Evolutionary conservation across 2,329 filamentous ascomycete species (phyloP), one percentile per base, ranked within the genome.

Genomic region (Tolypocladium endophyticum): DNA sequence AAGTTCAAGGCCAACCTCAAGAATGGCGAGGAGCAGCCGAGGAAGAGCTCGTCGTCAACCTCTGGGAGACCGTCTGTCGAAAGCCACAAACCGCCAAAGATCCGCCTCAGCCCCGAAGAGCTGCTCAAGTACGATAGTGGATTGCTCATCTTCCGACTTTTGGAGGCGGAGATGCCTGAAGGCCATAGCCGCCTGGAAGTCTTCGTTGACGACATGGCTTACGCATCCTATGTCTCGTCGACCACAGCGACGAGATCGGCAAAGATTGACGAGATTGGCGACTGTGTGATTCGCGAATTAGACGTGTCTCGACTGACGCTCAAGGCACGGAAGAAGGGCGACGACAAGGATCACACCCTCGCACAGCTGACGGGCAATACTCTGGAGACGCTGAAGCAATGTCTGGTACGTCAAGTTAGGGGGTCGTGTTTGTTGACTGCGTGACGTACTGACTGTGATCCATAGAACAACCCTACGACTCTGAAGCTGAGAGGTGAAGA

Each of bases 211-310:
- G 94, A 99, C 71, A 92, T 94, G 83, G 84, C 90, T 38, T 97
- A 94, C 76, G 88, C 94, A 0, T 89, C 92, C 0, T 97, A 96
- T 71, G 81, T 84, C 1, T 95, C 92, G 14, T 86, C 89, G 1
- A 90, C 86, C 64, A 87, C 92, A 38, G 87, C 84, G 68, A 82
- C 80, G 47, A 87, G 81, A 66, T 77, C 81, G 14, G 83, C 87
- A 69, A 89, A 84, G 58, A 91, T 97, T 73, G 90, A 94, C 66
- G 94, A 99, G 74, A 92, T 92, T 69, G 92, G 93, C 56, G 94
- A 99, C 74, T 94, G 92, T 58, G 92, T 99, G 74, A 89, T 99
- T 61, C 90, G 94, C 62, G 94, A 99, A 73, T 81, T 99, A n/a
- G 95, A 99, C 64, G 92, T 97, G 67, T 99, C 94, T 3, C 89